phyloP scores from a whole-genome alignment of 495 filamentous ascomycete species.

The Penicillium riverlandense region DNA sequence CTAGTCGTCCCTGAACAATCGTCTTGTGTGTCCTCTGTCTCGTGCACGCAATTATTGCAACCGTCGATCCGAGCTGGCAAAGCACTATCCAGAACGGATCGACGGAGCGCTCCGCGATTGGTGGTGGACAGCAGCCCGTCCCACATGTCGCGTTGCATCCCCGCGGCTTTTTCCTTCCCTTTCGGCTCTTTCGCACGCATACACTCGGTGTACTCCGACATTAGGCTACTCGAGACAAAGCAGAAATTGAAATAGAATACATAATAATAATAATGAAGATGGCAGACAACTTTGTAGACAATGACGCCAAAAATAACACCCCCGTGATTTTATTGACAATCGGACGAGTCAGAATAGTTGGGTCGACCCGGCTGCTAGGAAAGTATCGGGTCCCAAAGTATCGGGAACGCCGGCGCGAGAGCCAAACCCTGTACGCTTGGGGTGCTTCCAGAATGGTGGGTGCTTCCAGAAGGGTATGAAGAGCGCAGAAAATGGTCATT shows the following conservation, averaged over 20 bases:
- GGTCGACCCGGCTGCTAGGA: constrained; percentile 18
- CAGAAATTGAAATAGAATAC: neutral
- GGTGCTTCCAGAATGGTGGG: neutral
- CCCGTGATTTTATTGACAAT: constrained; percentile 7
- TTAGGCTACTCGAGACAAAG: no score
- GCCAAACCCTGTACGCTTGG: constrained; percentile 2
- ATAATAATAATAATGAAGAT: neutral
- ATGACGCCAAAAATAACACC: constrained; percentile 3
- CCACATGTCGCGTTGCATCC: no score
- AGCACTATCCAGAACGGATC: no score
- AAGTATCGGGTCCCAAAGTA: constrained; percentile 15
- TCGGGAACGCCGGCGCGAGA: constrained; percentile 18
- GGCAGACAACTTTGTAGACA: neutral
- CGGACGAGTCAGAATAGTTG: constrained; percentile 12
- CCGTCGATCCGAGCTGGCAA: no score
- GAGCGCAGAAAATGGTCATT: neutral
- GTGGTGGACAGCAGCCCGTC: no score
- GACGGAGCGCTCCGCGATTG: no score
- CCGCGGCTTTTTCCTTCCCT: neutral
- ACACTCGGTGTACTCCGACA: constrained; percentile 11
- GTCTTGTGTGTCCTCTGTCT: no score
- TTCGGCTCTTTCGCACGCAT: neutral
- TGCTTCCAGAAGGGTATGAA: neutral
- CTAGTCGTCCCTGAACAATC: no score
- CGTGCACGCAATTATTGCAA: no score